Base-by-base conservation (phyloP, 768 basidiomycete species). In the Pleurotus platypus region DNA sequence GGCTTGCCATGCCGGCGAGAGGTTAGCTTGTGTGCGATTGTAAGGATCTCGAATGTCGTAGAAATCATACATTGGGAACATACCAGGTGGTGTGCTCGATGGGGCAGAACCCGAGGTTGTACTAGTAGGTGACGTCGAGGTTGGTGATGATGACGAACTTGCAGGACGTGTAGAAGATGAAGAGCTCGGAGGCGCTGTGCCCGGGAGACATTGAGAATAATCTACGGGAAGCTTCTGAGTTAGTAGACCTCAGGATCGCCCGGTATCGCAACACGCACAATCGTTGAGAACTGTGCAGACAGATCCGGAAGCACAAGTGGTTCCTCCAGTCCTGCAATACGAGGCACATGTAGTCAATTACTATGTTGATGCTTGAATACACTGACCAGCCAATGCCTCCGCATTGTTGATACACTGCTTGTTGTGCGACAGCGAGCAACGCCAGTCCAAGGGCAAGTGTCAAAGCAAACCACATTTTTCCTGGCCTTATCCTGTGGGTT, bases 201-300 rank as follows among this genome's bases (percentile, higher is more conserved):
- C 76, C 26, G 77, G 78, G 12, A 81, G 69, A 57, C 81, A 83
- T 64, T 82, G 81, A 27, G 60, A 81, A 63, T 81, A 81, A 55
- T 74, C 80, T 81, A 26, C 12, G 45, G 45, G 3, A 26, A n/a
- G 9, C 4, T 5, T 16, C 24, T 12, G 24, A 47, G 46, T 40
- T 1, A 47, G 30, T 26, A n/a, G 6, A 12, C n/a, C 7, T 38
- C 7, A 38, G 24, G 22, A 18, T 13, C 43, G 15, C 3, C 22
- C 24, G 37, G 24, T 26, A 9, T 5, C 12, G 8, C 26, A 13
- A 15, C 15, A 60, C 74, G 57, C 56, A 80, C 81, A 81, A 47
- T 70, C 63, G 61, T 82, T 82, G 39, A 74, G 54, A 40, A 69
- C 60, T 1, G 73, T 76, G 63, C 82, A 82, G n/a, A 70, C 69